Evolutionary conservation across 164 flowering plant species (phyloP).

Genomic region (Stephania cephalantha): DNA sequence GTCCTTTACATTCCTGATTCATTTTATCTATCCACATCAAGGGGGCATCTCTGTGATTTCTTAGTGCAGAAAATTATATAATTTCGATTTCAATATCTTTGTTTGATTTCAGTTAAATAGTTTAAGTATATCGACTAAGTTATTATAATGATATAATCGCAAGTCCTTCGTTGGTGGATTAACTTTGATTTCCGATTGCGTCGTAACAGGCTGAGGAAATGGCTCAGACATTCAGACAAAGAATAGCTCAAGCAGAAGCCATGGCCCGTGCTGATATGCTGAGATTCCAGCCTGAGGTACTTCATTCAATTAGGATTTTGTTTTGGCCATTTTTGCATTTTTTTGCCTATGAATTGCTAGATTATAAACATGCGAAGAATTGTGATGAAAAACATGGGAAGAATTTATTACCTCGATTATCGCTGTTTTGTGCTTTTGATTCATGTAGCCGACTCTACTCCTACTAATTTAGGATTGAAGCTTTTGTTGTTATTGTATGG

Average conservation of each 20-base stretch:
- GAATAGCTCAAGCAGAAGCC: constrained; percentile 99
- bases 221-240: constrained; percentile 97
- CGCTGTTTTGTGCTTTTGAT: background rate
- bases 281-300: constrained; percentile 95
- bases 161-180: background rate
- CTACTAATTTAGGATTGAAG: too few relatives aligned
- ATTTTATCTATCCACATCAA: background rate
- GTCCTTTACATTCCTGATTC: background rate
- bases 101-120: background rate
- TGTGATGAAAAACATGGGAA: background rate
- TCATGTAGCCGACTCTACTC: background rate
- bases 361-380: background rate
- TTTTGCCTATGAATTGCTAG: background rate
- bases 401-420: background rate
- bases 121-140: background rate
- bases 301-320: background rate
- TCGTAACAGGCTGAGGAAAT: constrained; percentile 88
- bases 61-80: background rate
- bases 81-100: background rate
- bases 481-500: background rate
- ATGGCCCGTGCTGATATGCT: constrained; percentile 99
- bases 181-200: constrained; percentile 6
- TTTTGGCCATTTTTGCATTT: background rate
- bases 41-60: background rate
- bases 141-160: background rate